Evolutionary conservation across 2,329 filamentous ascomycete genomes (phyloP).

Genomic region (Myriosclerotinia duriaeana): DNA sequence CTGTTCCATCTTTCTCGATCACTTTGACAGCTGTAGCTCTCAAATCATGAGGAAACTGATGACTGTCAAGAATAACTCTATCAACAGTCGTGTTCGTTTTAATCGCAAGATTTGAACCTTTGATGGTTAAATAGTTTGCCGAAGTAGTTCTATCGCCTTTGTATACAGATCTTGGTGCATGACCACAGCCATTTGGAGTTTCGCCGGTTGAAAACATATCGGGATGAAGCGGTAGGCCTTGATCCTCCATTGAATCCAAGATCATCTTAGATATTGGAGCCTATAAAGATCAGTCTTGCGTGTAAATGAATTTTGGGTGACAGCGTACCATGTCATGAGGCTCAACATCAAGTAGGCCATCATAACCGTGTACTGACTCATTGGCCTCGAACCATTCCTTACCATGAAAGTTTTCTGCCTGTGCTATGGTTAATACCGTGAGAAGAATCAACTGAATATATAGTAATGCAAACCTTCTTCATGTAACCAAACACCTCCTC

Average conservation of each 20-base stretch:
- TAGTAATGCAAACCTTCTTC: constrained; percentile 47
- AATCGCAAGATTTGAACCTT: constrained; percentile 43
- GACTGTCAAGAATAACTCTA: constrained; percentile 49
- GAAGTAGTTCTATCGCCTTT: constrained; percentile 53
- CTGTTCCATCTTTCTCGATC: constrained; percentile 45
- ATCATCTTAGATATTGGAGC: constrained; percentile 56
- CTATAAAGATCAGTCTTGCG: constrained; percentile 14
- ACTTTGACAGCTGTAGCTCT: constrained; percentile 49
- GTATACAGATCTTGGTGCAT: constrained; percentile 53
- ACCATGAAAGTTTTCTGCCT: constrained; percentile 57
- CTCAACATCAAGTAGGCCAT: constrained; percentile 55
- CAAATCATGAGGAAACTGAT: constrained; percentile 38
- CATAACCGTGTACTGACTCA: constrained; percentile 49
- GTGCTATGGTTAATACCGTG: background rate
- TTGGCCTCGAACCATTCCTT: constrained; percentile 58
- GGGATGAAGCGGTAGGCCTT: constrained; percentile 54
- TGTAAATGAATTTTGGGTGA: background rate
- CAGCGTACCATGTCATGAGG: constrained; percentile 53
- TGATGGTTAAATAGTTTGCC: constrained; percentile 52
- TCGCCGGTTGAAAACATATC: constrained; percentile 60
- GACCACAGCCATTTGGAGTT: constrained; percentile 55
- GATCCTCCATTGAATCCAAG: constrained; percentile 54
- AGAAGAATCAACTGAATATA: background rate
- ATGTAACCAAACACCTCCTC: constrained; percentile 58
- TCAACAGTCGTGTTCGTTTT: constrained; percentile 52